Evolutionary conservation across 75 land plant species (phyloP), one percentile per base, ranked within the genome.

Genomic region (Cryptomeria japonica): DNA sequence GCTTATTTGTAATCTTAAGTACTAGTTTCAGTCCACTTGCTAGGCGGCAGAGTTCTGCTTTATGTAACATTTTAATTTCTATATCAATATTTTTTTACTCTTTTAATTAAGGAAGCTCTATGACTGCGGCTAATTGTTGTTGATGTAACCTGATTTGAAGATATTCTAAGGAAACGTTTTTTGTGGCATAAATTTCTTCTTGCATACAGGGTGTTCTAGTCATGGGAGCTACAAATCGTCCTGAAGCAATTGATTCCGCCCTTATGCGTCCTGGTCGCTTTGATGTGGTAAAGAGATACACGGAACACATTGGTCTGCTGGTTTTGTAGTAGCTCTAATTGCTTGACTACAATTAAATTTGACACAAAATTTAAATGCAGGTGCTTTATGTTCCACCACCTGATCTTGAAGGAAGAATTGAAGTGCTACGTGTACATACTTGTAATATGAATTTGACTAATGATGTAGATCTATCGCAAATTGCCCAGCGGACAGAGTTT

Each of bases 221-320:
- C 55, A 84, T 97, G 64, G 99, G 95, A 89, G 99, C 99, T 46
- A 97, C 99, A 85, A 97, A 97, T 91, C 93, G 97, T 25, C 99
- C 96, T 31, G 83, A 90, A 88, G 93, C 97, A 39, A 97, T 97
- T 70, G 98, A 96, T 91, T 92, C 95, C 51, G 99, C 99, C 55
- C 90, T 97, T 42, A 91, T 93, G 94, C 93, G 99, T n/a, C 99
- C 99, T 83, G 99, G 99, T 68, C 96, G 99, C 80, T 96, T 97
- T 91, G 99, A 97, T 88, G 86, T 92, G 94, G 98, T 97, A 90
- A 32, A 90, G 92, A 47, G 6, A 12, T 80, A n/a, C 3, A 3
- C 44, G 19, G 38, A 85, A 86, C 37, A 87, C 14, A 19, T 3
- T 28, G 86, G 0, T 58, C 5, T 15, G 44, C 25, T 83, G 47